These are phyloP conservation scores for Aureobasidium vineae DNA, from an alignment of 2,329 filamentous ascomycete genomes.

Conservation along the genomic window DNA sequence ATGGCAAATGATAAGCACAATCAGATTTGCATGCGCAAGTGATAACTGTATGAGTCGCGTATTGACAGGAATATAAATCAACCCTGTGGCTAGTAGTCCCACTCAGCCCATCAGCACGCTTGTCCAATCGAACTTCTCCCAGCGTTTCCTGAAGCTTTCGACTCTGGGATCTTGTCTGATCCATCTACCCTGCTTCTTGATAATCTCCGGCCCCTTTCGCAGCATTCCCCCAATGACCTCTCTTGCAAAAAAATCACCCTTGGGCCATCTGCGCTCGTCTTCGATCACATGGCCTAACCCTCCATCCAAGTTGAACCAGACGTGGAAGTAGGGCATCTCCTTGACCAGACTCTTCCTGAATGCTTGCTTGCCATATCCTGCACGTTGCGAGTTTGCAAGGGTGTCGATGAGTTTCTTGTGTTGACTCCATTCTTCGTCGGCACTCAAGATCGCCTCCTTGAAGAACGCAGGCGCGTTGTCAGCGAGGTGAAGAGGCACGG, in stretches of 20 bases:
- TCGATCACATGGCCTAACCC: conserved; percentile 92
- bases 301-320: conserved; percentile 90
- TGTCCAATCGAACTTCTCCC: conserved; percentile 93
- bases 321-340: conserved; percentile 98
- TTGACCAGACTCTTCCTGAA: conserved; percentile 83
- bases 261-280: conserved; percentile 79
- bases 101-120: conserved; percentile 48
- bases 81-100: background rate
- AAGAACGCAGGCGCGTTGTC: conserved; percentile 94
- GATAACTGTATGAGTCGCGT: background rate
- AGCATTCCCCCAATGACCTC: conserved; percentile 93
- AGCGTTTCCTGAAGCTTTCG: conserved; percentile 77
- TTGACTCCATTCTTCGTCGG: conserved; percentile 93
- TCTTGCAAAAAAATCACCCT: conserved; percentile 86
- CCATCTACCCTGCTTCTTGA: conserved; percentile 92
- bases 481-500: conserved; percentile 86
- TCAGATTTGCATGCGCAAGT: background rate
- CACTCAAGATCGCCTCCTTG: conserved; percentile 82
- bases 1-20: background rate
- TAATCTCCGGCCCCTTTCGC: conserved; percentile 73
- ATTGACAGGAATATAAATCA: background rate
- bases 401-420: conserved; percentile 96
- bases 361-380: conserved; percentile 72
- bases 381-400: conserved; percentile 55
- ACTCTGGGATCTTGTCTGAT: conserved; percentile 64